Base-by-base conservation (phyloP, 495 filamentous ascomycete genomes). In the Letharia lupina region DNA sequence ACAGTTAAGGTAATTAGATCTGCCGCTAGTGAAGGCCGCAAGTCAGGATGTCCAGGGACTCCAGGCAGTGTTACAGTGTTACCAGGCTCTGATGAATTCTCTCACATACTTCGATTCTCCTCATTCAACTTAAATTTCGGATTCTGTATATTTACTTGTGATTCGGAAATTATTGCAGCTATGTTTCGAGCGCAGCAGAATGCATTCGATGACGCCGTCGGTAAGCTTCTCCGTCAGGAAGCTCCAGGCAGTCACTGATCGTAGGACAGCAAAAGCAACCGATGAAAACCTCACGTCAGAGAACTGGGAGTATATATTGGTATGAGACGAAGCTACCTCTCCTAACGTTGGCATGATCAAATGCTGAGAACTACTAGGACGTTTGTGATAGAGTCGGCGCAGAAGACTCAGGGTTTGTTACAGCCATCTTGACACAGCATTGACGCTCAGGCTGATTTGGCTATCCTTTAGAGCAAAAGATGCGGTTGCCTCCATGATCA, bases 241-340 rank as follows among this genome's bases (percentile, higher is more conserved):
- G 41, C 67, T 63, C 41, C n/a, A 68, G 58, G 59, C 58, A 68
- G 61, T 61, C 41, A 59, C 58, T 67, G 64, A 62, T 61, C n/a
- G 9, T 20, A 60, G 63, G 68, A 67, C 69, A 98, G 94, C 89
- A 78, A 97, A 96, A 84, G 93, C 95, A 75, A 98, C 94, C 60
- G 94, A 98, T 75, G 94, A 98, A 82, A 98, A 96, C 75, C 84
- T 97, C 73, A 98, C 94, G 12, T 90, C 89, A 54, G 95, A 98
- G 80, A 96, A 98, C 77, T 98, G 94, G 94, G 94, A 94, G 72
- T 92, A 88, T 75, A 98, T 98, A 76, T 87, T 98, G 77, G 84
- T 87, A 79, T 71, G 79, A 3, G 28, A 48, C 20, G 40, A 47
- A 58, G 35, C 2, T 40, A 23, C 37, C n/a, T 13, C 1, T 13